Percentiles rank a stretch among this genome's conserved stretches.
Evolutionary conservation across 164 flowering plant genomes (phyloP).

Genomic region (Nymphaea thermarum): DNA sequence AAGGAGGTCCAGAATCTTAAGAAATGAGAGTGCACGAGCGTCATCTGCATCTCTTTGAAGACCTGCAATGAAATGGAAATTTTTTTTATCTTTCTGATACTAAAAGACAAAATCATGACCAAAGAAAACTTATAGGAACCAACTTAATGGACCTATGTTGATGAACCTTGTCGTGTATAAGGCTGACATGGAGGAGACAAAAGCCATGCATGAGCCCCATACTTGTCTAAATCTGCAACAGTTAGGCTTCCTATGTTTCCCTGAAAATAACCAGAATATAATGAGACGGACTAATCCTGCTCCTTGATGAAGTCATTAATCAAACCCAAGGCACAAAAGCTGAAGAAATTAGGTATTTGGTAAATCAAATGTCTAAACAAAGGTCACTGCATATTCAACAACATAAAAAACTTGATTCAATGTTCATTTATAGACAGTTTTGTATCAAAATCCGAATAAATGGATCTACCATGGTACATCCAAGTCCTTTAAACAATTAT

Average conservation of each 20-base stretch:
- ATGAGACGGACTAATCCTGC: background rate
- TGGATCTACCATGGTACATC: too few relatives aligned
- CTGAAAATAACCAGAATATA: constrained; percentile 18
- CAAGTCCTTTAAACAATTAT: too few relatives aligned
- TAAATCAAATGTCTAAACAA: too few relatives aligned
- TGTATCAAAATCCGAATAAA: too few relatives aligned
- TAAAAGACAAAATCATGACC: background rate
- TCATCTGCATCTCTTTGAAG: constrained; percentile 86
- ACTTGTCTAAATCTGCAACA: constrained; percentile 69
- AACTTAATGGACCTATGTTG: background rate
- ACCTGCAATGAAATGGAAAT: constrained; percentile 25
- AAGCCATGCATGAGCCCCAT: constrained; percentile 78
- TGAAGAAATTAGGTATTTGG: too few relatives aligned
- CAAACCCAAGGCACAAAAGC: too few relatives aligned
- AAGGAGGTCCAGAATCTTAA: constrained; percentile 73
- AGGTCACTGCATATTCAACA: too few relatives aligned
- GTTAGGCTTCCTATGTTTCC: constrained; percentile 83
- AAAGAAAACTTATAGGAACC: too few relatives aligned
- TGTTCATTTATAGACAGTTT: too few relatives aligned
- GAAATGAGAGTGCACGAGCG: constrained; percentile 89
- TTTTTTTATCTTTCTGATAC: background rate
- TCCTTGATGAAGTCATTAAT: too few relatives aligned
- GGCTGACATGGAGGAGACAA: constrained; percentile 99
- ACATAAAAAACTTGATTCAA: too few relatives aligned
- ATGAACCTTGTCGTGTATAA: constrained; percentile 92